Conservation (phyloP, 2,329 filamentous ascomycete genomes). For the Xylariales sp. region DNA sequence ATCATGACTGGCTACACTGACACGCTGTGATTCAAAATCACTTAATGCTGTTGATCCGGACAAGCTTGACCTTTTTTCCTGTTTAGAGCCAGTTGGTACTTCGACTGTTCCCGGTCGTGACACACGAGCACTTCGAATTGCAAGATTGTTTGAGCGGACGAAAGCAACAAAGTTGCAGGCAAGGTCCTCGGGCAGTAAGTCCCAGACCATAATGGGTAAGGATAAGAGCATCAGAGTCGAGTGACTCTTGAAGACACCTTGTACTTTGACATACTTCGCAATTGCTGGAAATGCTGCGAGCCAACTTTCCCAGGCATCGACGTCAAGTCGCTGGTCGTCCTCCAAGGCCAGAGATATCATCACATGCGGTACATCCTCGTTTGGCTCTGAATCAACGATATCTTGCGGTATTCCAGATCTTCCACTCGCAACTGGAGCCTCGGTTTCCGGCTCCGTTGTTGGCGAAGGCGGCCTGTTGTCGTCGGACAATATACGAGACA, state of each 20-base stretch:
- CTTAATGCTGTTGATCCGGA: slow-evolving; percentile 24
- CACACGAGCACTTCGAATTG: slow-evolving; percentile 26
- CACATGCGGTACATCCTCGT: slow-evolving; percentile 53
- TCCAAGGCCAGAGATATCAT: slow-evolving; percentile 58
- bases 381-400: slow-evolving; percentile 37
- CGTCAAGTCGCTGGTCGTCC: slow-evolving; percentile 50
- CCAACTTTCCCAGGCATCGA: slow-evolving; percentile 58
- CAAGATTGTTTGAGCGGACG: slow-evolving; percentile 53
- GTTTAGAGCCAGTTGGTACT: slow-evolving; percentile 14
- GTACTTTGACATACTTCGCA: slow-evolving; percentile 56
- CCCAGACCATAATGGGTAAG: slow-evolving; percentile 56
- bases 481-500: slow-evolving; percentile 35
- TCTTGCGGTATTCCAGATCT: slow-evolving; percentile 23
- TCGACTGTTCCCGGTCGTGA: slow-evolving; percentile 13
- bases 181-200: slow-evolving; percentile 52
- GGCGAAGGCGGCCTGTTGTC: slow-evolving; percentile 33
- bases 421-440: slow-evolving; percentile 21
- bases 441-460: slow-evolving; percentile 22
- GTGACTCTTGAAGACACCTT: slow-evolving; percentile 58
- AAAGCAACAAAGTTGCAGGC: slow-evolving; percentile 56
- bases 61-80: slow-evolving; percentile 10
- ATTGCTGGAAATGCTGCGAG: slow-evolving; percentile 50
- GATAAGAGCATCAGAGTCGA: slow-evolving; percentile 55
- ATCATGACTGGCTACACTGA: not conserved
- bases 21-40: slow-evolving; percentile 7